Base-by-base conservation (phyloP, 164 flowering plant genomes). In the Echeveria elegans region DNA sequence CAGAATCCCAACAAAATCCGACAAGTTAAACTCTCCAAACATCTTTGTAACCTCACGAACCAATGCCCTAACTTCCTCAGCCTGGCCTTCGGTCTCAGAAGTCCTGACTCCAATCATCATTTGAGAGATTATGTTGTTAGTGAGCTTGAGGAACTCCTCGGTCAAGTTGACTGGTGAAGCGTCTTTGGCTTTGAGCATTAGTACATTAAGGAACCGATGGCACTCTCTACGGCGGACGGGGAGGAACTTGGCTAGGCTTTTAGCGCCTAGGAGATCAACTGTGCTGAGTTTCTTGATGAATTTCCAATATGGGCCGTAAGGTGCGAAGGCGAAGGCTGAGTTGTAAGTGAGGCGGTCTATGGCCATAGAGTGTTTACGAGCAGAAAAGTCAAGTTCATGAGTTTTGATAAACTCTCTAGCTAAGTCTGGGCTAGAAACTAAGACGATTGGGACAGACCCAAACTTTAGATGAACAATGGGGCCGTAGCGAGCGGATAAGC, bases 241-340 rank as follows among this genome's bases (percentile, higher is more conserved):
- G 0, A 37, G 70, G 6, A 82, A 71, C 4, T 65, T 72, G 19
- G 67, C 62, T 9, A 85, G 77, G 6, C 66, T 76, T 7, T 73
- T 68, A 21, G 66, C 64, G 1, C 88, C 83, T 0, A 85, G 66
- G 29, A 85, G 85, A 73, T 85, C 82, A 24, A 70, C 59, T 69
- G 73, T 80, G 76, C 79, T 71, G 26, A 85, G 12, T 47, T 84
- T 88, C 68, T 78, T 84, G 68, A 88, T 71, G 73, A 79, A 81
- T 30, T 77, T 82, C 93, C 90, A 85, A 68, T 83, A 84, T 0
- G 85, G 83, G 0, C 90, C 90, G 45, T 79, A 75, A 3, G 83
- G 87, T 0, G 88, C 76, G 32, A 83, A 83, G 26, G 82, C 73
- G 67, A 86, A 77, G 6, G 81, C 72, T 0, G 77, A 64, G 43